Conservation (phyloP, 2,329 filamentous ascomycete genomes). For the Grosmannia clavigera region DNA sequence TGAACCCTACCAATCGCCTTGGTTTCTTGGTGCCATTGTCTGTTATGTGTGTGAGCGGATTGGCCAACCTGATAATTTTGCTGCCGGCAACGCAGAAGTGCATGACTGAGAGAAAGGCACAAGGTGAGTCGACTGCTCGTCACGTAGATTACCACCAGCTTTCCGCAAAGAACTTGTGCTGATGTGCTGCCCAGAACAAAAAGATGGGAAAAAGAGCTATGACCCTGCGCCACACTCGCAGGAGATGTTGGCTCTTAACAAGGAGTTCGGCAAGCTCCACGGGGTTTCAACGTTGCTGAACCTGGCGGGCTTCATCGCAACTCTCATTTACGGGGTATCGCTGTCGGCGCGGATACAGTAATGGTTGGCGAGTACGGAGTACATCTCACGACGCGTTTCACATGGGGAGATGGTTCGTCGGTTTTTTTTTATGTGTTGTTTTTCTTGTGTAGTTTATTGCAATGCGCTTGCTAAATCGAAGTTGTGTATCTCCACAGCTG, state of each 20-base stretch:
- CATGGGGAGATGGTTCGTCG: neutral
- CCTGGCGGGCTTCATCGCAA: slow-evolving; percentile 54
- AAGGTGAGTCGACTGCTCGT: slow-evolving; percentile 43
- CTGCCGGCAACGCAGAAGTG: slow-evolving; percentile 63
- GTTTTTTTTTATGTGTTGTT: neutral
- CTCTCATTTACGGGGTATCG: slow-evolving; percentile 65
- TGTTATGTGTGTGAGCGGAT: slow-evolving; percentile 56
- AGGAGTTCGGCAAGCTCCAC: slow-evolving; percentile 66
- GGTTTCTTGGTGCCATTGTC: slow-evolving; percentile 56
- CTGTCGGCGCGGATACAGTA: slow-evolving; percentile 51
- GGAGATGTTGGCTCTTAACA: slow-evolving; percentile 74
- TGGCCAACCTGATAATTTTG: slow-evolving; percentile 58
- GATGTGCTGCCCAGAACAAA: slow-evolving; percentile 45
- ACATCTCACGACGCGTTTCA: neutral
- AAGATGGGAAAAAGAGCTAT: slow-evolving; percentile 79
- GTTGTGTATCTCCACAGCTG: neutral
- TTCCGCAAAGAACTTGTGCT: neutral
- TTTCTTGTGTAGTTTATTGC: neutral
- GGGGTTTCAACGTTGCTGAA: slow-evolving; percentile 73
- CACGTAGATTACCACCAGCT: neutral
- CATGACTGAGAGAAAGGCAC: slow-evolving; percentile 65
- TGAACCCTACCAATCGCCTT: slow-evolving; percentile 49
- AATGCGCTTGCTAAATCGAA: too few species aligned
- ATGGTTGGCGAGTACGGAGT: neutral
- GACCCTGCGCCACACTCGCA: slow-evolving; percentile 67